Percentiles rank a stretch among this genome's conserved stretches.
phyloP scores from a whole-genome alignment of 148 eudicot genomes.

The Persicaria maculosa region DNA sequence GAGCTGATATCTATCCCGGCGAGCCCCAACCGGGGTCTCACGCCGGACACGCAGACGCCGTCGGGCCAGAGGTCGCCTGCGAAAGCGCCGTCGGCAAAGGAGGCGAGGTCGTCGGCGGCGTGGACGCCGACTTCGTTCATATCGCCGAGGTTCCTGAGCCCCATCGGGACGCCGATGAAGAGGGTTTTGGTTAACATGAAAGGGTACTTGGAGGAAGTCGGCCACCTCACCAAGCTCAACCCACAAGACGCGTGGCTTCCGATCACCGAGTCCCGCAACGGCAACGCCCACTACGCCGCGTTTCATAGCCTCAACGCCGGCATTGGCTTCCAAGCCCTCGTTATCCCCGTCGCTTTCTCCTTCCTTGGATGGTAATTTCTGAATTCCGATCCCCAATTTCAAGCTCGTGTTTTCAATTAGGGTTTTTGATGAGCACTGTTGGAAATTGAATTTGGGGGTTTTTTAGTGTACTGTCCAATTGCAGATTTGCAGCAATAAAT shows the following conservation, averaged over 20 bases:
- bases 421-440: too few relatives aligned
- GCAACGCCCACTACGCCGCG: slow-evolving; percentile 92
- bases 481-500: too few relatives aligned
- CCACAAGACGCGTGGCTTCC: slow-evolving; percentile 99
- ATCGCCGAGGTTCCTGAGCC: slow-evolving; percentile 83
- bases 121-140: slow-evolving; percentile 93
- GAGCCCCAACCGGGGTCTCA: slow-evolving; percentile 55
- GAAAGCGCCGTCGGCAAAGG: slow-evolving; percentile 15
- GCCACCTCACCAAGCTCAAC: slow-evolving; percentile 85
- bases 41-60: slow-evolving; percentile 85
- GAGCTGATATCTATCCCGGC: slow-evolving; percentile 96
- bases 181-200: slow-evolving; percentile 85
- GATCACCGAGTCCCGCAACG: slow-evolving; percentile 88
- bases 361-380: slow-evolving; percentile 81
- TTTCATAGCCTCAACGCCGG: slow-evolving; percentile 96
- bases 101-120: slow-evolving; percentile 27
- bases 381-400: too few relatives aligned
- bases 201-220: slow-evolving; percentile 83
- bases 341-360: slow-evolving; percentile 91
- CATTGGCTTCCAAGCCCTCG: slow-evolving; percentile 82
- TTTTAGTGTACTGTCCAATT: too few relatives aligned
- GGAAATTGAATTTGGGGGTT: too few relatives aligned
- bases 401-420: too few relatives aligned
- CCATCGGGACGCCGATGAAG: slow-evolving; percentile 97
- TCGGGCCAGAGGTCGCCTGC: slow-evolving; percentile 70